Evolutionary conservation across 495 filamentous ascomycete genomes (phyloP), one percentile per base, ranked within the genome.

Genomic region (Platismatia glauca): DNA sequence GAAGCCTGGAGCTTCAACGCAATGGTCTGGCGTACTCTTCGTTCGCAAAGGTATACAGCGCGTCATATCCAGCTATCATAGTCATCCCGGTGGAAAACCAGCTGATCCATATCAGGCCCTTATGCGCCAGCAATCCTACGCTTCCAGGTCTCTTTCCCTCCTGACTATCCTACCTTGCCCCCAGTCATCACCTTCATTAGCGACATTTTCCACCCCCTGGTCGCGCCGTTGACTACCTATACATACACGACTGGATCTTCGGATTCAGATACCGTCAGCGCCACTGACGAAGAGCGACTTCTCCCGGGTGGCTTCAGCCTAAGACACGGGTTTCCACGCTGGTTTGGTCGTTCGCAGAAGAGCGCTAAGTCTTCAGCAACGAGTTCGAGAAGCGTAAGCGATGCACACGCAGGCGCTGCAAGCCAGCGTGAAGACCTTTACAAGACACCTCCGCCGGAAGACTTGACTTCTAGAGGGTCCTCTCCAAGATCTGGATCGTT

Each of bases 141-240:
- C 60, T 96, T 97, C 76, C 86, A 89, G 64, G 85, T 98, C 66
- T 85, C 84, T 57, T 97, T 97, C 71, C 90, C 94, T 12, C 76
- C 86, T 65, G 78, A 79, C 33, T 97, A 96, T 70, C 94, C 94
- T 7, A 74, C 78, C 38, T 74, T 87, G 11, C 89, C 94, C 46
- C 94, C 94, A 8, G 78, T 90, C 7, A 84, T 98, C 56, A 92
- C 85, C 46, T 95, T 98, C 72, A 78, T 83, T 34, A 94, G 88
- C 50, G 93, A 97, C 67, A 85, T 97, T 58, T 98, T 96, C 72
- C 93, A 98, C 74, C 94, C 93, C 16, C 80, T 98, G 33, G 85
- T 97, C 68, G 88, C 91, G 4, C 90, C 93, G 24, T 79, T 93
- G 18, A 96, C 90, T 8, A 95, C 90, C 4, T 90, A 95, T 73